Evolutionary conservation across 108 stramenopile species (phyloP), one percentile per base, ranked within the genome.

Genomic region (Cylindrotheca fusiformis): DNA sequence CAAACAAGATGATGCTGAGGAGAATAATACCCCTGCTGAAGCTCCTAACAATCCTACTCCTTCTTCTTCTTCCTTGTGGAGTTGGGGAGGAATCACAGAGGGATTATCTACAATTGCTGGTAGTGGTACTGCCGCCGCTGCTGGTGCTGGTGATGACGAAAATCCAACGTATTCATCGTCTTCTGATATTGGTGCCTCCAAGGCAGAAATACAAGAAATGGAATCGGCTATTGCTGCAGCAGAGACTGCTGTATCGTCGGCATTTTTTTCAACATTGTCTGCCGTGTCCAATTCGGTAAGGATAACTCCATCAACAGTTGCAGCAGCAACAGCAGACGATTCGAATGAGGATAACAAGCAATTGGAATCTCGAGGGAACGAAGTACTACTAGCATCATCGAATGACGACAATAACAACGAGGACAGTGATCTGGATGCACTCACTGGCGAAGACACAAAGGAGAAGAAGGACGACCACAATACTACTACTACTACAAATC

Each of bases 191-290:
- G 36, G 36, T 41, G 36, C 36, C 36, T 10, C 36, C 36, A 41
- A 41, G 36, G 36, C 36, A 14, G 36, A 41, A 10, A 41, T 41
- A 10, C 36, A 41, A 14, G 36, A 53, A 53, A 53, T 53, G 52
- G 52, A 53, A 53, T 53, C 52, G 22, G 52, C 52, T 25, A 26
- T 26, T 22, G 3, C 26, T n/a, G 6, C n/a, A n/a, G 22, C 50
- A 5, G 22, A 19, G 14, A 25, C 22, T 18, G 21, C 24, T 18
- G 23, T 53, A 25, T 53, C 52, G 18, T 53, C 52, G 22, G 52
- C 52, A 18, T 18, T 53, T 21, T 53, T 23, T 23, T 53, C 52
- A 17, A 25, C 52, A 2, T 53, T 53, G 22, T 41, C 36, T 6
- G 6, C 36, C 36, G 14, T 41, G 36, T 10, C 36, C 6, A 14